phyloP scores from a whole-genome alignment of 2,329 filamentous ascomycete genomes.

The Acrocalymma vagum region DNA sequence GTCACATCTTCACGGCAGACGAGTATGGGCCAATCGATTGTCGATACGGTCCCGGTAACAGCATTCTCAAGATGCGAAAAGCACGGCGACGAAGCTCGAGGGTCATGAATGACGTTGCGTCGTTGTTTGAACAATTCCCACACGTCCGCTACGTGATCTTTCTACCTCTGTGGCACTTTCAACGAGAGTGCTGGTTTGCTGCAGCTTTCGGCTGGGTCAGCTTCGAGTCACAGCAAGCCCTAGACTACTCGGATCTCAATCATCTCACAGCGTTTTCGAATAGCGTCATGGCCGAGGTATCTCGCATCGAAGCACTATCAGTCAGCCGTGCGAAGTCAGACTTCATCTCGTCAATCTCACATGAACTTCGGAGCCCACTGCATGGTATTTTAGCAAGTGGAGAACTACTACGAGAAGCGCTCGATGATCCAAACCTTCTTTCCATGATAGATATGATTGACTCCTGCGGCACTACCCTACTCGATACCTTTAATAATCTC shows the following conservation, averaged over 20 bases:
- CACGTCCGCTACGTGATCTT: slow-evolving; percentile 17
- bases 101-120: no score
- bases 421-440: slow-evolving; percentile 43
- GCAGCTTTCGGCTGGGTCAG: slow-evolving; percentile 27
- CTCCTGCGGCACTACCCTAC: slow-evolving; percentile 58
- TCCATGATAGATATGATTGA: slow-evolving; percentile 59
- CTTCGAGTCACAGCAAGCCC: slow-evolving; percentile 35
- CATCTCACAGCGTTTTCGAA: slow-evolving; percentile 17
- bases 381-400: slow-evolving; percentile 53
- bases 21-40: slow-evolving; percentile 12
- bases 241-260: slow-evolving; percentile 19
- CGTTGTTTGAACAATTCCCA: slow-evolving; percentile 12
- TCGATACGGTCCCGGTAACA: slow-evolving; percentile 2
- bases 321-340: slow-evolving; percentile 55
- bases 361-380: slow-evolving; percentile 60
- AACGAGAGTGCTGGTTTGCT: slow-evolving; percentile 28
- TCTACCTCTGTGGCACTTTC: slow-evolving; percentile 37
- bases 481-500: slow-evolving; percentile 54
- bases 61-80: slow-evolving; percentile 1
- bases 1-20: slow-evolving; percentile 15
- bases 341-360: slow-evolving; percentile 61
- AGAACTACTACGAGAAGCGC: slow-evolving; percentile 58
- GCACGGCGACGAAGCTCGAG: slow-evolving; percentile 42
- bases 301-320: slow-evolving; percentile 48
- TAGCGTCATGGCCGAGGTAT: slow-evolving; percentile 52